A percentile compares a stretch with the other conserved stretches of the same genome.
phyloP scores from a whole-genome alignment of 805 yeast genomes.

The Starmerella powellii region DNA sequence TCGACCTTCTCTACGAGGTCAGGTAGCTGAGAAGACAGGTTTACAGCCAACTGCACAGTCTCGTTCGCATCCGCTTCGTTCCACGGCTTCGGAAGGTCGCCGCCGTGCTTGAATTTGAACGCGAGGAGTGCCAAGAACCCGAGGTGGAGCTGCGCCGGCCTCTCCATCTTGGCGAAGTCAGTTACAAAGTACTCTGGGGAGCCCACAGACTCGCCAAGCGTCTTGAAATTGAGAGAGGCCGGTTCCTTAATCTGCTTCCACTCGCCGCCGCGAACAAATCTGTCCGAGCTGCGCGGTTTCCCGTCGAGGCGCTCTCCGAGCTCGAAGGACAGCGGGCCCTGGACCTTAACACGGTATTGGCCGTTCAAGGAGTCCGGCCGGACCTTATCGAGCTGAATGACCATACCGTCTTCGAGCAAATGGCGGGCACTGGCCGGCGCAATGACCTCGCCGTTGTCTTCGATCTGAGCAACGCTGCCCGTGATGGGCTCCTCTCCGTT shows the following conservation, averaged over 20 bases:
- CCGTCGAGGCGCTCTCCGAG: constrained; percentile 40
- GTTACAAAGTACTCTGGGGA: constrained; percentile 69
- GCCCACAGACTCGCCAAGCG: constrained; percentile 51
- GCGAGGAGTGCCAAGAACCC: constrained; percentile 83
- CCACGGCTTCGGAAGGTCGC: constrained; percentile 64
- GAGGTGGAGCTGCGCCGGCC: constrained; percentile 79
- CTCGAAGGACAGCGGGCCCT: constrained; percentile 90
- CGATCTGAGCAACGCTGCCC: constrained; percentile 85
- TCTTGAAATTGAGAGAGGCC: constrained; percentile 44
- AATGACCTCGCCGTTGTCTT: constrained; percentile 79
- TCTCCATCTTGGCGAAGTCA: constrained; percentile 88
- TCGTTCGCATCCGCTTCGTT: constrained; percentile 64
- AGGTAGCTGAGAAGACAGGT: constrained; percentile 48
- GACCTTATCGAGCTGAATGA: constrained; percentile 74
- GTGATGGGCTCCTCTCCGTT: constrained; percentile 86
- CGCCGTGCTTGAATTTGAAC: constrained; percentile 51
- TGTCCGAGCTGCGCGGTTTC: constrained; percentile 35
- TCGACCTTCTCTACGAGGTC: constrained; percentile 48
- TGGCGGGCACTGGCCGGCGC: constrained; percentile 87
- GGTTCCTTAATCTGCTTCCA: constrained; percentile 92
- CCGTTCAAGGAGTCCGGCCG: constrained; percentile 73
- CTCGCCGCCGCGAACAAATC: constrained; percentile 71
- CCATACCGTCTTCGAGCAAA: constrained; percentile 85
- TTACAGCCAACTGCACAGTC: constrained; percentile 45
- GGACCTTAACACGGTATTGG: constrained; percentile 58